Evolutionary conservation across 768 basidiomycete species (phyloP).

Genomic region (Boletus eberwhitei): DNA sequence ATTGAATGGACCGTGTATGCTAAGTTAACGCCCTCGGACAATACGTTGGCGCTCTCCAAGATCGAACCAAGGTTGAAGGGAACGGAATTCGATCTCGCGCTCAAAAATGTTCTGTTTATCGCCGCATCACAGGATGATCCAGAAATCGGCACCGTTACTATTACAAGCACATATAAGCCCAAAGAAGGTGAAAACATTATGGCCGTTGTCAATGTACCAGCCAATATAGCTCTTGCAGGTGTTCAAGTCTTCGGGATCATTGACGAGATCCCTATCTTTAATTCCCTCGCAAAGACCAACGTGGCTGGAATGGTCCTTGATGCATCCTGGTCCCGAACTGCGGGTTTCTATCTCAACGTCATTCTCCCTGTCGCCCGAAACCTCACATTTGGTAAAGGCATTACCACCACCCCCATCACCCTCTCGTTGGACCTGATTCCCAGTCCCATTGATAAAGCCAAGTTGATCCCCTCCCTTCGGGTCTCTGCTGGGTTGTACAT

Average conservation of each 20-base stretch:
- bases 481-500: conserved; percentile 1
- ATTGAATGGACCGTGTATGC: conserved; percentile 4
- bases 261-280: not conserved
- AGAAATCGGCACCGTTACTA: not conserved
- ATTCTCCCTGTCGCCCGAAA: conserved; percentile 6
- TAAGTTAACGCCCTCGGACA: not conserved
- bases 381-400: conserved; percentile 2
- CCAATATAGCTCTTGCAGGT: not conserved
- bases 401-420: not conserved
- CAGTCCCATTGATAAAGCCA: conserved; percentile 1
- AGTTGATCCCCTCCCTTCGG: not conserved
- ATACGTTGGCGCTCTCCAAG: conserved; percentile 5
- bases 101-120: not conserved
- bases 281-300: not conserved
- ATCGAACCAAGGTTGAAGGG: conserved; percentile 1
- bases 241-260: conserved; percentile 4
- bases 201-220: not conserved
- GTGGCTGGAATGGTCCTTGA: conserved; percentile 2
- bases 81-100: not conserved
- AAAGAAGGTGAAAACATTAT: not conserved
- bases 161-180: not conserved
- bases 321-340: not conserved
- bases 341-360: conserved; percentile 1
- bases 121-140: conserved; percentile 4
- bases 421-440: conserved; percentile 2